These are phyloP conservation scores for Colletotrichum tofieldiae DNA, from an alignment of 2,329 filamentous ascomycete species.

Conservation along the genomic window DNA sequence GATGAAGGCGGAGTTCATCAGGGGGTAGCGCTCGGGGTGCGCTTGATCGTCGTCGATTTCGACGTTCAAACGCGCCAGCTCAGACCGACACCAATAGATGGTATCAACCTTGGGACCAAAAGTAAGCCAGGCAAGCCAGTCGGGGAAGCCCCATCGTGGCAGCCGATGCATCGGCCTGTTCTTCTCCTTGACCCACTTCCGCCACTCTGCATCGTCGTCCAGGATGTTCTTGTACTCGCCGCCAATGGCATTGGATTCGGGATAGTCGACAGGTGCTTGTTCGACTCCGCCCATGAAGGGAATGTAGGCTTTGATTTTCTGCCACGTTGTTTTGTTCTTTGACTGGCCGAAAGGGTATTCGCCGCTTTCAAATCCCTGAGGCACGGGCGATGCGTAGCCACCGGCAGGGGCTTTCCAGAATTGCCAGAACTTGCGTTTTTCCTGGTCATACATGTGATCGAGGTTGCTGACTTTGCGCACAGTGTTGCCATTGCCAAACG, in stretches of 20 bases:
- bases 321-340: constrained; percentile 65
- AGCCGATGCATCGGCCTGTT: constrained; percentile 90
- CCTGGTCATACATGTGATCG: constrained; percentile 64
- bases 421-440: constrained; percentile 69
- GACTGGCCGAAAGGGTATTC: constrained; percentile 59
- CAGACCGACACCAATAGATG: constrained; percentile 90
- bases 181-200: constrained; percentile 84
- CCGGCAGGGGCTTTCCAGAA: constrained; percentile 77
- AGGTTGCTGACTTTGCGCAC: constrained; percentile 66
- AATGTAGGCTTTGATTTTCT: constrained; percentile 65
- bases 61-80: constrained; percentile 88
- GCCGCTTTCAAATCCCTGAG: constrained; percentile 66
- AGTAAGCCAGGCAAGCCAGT: constrained; percentile 85
- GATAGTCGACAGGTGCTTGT: constrained; percentile 68
- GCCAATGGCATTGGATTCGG: constrained; percentile 74
- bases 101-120: constrained; percentile 92
- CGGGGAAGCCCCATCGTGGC: constrained; percentile 69
- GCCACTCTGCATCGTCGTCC: constrained; percentile 80
- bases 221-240: constrained; percentile 62
- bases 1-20: constrained; percentile 97
- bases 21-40: constrained; percentile 86
- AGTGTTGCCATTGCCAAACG: constrained; percentile 62
- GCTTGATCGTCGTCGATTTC: constrained; percentile 94
- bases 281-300: constrained; percentile 63
- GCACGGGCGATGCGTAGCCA: constrained; percentile 73